Base-by-base conservation (phyloP, 768 basidiomycete genomes). In the Crepidotus variabilis region DNA sequence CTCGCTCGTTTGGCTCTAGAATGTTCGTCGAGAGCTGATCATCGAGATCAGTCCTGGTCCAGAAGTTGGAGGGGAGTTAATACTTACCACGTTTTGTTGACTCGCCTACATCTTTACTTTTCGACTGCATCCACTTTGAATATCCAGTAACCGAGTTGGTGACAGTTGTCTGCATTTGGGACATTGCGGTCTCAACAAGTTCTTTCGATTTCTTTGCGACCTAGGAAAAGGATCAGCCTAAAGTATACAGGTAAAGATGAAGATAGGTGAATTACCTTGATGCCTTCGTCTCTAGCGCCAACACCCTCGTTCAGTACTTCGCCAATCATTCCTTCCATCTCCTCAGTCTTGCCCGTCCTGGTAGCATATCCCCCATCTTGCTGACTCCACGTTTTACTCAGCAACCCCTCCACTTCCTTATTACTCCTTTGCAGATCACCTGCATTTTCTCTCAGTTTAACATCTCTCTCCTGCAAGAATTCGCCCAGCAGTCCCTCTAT, bases 401-500 rank as follows among this genome's bases (percentile, higher is more conserved):
- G 70, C 47, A 77, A 75, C 47, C 75, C 74, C 60, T 87, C 79
- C 1, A 79, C 82, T 55, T 80, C 73, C 18, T 63, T 66, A 60
- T 93, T 91, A 48, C 77, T 82, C 21, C 74, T 73, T 35, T 80
- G 77, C 22, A 90, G 71, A 43, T 71, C 66, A 1, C 72, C 72
- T 51, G 91, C 75, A 1, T 83, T 79, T 23, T 83, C 81, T 39
- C 79, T 77, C 52, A 94, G 72, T 18, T 82, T 82, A 14, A 77
- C 74, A 65, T 94, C 88, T 24, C 90, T 82, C 48, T 86, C 79
- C 45, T 79, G 71, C 28, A 86, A 79, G 68, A 88, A 95, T 23
- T 82, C 86, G 10, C 81, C 84, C 1, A 97, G 72, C 60, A 94
- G 75, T 2, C 76, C 75, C 0, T 90, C 88, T 50, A 96, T 78